Base-by-base conservation (phyloP, 257 asterid genomes). In the Anisodus tanguticus region DNA sequence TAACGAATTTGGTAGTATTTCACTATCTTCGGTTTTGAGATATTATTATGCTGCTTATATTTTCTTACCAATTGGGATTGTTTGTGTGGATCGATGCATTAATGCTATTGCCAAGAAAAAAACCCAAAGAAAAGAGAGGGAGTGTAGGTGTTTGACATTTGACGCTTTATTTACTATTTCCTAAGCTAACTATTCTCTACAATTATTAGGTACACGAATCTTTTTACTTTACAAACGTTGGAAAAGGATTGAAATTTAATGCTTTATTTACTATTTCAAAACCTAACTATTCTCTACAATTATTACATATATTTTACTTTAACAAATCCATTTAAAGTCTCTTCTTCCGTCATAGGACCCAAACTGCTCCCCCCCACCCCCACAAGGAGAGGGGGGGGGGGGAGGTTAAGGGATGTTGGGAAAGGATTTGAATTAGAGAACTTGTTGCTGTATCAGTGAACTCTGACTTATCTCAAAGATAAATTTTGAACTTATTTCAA, bases 1-100 rank as follows among this genome's bases (percentile, higher is more conserved):
- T 77, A 49, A 53, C 16, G 1, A 77, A 37, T 26, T 26, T 53
- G 11, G 10, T 31, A 53, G 15, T 53, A 16, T 71, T 71, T 71
- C 35, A 45, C 39, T 0, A 43, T 19, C 9, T n/a, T 71, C 3
- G 3, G n/a, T 71, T 71, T 71, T 71, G 16, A 71, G 58, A 17
- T n/a, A 71, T 43, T 71, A 12, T n/a, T 45, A 71, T 71, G 80
- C 58, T 71, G 58, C 58, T n/a, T 71, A n/a, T 71, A 43, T 71
- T 45, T 71, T 43, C 54, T 71, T 45, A n/a, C 58, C 39, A 71
- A 71, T n/a, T 45, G 35, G 37, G 58, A 45, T 43, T 26, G 0
- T 71, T 43, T 71, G 5, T 71, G 58, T 45, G 58, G 58, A n/a
- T 71, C 58, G 45, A 10, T 41, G 79, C 58, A 45, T 71, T 43